Conservation (phyloP, 1,139 yeast genomes). For the Hansenula sp. region DNA sequence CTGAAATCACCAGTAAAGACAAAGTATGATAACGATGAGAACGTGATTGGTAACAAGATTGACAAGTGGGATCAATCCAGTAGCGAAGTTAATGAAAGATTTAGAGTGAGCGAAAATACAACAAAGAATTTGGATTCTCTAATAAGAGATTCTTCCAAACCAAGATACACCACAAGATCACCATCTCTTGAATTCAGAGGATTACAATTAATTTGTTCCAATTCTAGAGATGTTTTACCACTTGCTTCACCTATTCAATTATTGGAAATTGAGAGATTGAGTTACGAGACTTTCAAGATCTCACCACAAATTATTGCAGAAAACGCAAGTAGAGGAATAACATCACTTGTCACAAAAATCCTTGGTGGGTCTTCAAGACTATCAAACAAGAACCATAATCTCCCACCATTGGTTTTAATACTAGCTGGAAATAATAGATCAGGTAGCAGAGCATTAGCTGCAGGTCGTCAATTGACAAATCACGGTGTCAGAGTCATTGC, state of each 20-base stretch:
- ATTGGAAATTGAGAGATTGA: conserved; percentile 67
- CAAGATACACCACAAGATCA: conserved; percentile 11
- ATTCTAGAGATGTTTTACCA: conserved; percentile 35
- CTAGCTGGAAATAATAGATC: conserved; percentile 71
- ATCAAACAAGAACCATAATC: conserved; percentile 59
- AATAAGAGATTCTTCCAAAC: conserved; percentile 8
- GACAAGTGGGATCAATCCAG: conserved; percentile 51
- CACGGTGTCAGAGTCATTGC: conserved; percentile 70
- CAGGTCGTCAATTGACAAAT: conserved; percentile 76
- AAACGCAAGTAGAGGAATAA: conserved; percentile 65
- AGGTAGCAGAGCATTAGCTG: conserved; percentile 72
- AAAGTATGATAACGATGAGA: conserved; percentile 63
- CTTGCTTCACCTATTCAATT: conserved; percentile 78
- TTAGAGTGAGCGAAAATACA: conserved; percentile 8
- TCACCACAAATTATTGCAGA: conserved; percentile 52
- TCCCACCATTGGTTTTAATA: conserved; percentile 72
- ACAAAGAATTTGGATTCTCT: conserved; percentile 8
- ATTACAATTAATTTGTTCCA: conserved; percentile 7
- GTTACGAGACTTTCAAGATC: conserved; percentile 50
- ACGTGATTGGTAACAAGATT: conserved; percentile 54
- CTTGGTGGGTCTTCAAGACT: conserved; percentile 69
- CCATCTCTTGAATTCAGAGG: conserved; percentile 17
- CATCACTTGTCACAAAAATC: conserved; percentile 53
- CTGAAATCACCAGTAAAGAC: conserved; percentile 26
- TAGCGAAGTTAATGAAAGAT: background rate